Conservation (phyloP, 495 filamentous ascomycete genomes). For the Lophiotrema nucula region DNA sequence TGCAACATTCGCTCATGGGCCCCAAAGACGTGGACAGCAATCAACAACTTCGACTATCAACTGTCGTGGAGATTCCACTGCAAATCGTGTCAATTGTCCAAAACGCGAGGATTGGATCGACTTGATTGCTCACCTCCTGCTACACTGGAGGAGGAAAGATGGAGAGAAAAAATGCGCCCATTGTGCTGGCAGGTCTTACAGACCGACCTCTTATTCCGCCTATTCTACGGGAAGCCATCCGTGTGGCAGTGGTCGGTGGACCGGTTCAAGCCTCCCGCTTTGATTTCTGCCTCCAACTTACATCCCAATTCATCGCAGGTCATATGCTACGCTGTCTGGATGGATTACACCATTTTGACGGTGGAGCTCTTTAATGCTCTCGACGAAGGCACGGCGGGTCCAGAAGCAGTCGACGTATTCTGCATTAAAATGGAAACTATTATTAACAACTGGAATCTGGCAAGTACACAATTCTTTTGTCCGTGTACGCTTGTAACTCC, state of each 20-base stretch:
- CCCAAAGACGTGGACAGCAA: conserved; percentile 3
- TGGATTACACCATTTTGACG: conserved; percentile 5
- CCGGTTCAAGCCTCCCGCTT: background rate
- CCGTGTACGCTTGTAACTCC: no score
- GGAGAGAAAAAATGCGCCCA: background rate
- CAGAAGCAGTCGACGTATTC: conserved; percentile 7
- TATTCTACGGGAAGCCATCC: conserved; percentile 9
- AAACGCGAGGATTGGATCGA: background rate
- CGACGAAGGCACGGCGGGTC: no score
- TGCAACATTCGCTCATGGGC: background rate
- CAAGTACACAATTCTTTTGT: no score
- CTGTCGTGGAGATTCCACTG: conserved; percentile 19
- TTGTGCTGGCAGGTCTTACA: conserved; percentile 12
- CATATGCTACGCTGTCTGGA: background rate
- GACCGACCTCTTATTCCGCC: conserved; percentile 13
- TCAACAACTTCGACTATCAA: conserved; percentile 22
- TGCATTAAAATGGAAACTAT: conserved; percentile 2
- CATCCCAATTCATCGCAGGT: background rate
- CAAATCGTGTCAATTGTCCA: conserved; percentile 14
- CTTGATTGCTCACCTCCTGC: conserved; percentile 1
- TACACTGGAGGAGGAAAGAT: conserved; percentile 8
- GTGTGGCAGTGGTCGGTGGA: background rate
- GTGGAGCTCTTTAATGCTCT: conserved; percentile 8
- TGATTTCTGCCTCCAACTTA: background rate
- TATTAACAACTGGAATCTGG: conserved; percentile 7